These are phyloP conservation scores for Trichomonascaceae sp. DNA, from an alignment of 1,139 yeast species.

Conservation along the genomic window DNA sequence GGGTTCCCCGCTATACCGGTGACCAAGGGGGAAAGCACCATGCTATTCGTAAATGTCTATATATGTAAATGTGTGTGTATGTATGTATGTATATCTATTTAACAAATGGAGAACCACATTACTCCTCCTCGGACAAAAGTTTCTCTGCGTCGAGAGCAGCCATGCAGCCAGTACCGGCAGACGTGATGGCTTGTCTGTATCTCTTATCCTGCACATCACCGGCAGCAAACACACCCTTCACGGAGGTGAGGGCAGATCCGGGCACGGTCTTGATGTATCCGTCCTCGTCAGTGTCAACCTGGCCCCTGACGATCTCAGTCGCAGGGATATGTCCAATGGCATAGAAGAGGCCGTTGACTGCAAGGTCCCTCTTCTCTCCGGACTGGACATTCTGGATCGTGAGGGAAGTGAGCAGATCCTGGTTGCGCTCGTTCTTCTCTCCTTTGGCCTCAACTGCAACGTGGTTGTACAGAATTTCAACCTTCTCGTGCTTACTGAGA, in stretches of 20 bases:
- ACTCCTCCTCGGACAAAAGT: conserved; percentile 45
- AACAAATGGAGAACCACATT: no score
- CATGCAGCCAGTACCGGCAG: conserved; percentile 99
- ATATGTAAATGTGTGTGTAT: no score
- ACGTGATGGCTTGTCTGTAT: conserved; percentile 97
- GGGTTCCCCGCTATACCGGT: no score
- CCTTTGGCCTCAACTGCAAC: conserved; percentile 85
- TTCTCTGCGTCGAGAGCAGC: conserved; percentile 95
- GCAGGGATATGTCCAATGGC: conserved; percentile 99
- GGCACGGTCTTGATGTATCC: conserved; percentile 86
- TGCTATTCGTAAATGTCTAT: no score
- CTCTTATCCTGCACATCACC: conserved; percentile 97
- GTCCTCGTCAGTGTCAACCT: conserved; percentile 69
- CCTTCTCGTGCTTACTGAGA: conserved; percentile 67
- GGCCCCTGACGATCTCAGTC: conserved; percentile 62
- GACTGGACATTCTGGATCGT: conserved; percentile 55
- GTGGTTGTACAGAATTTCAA: conserved; percentile 81
- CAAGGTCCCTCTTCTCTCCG: conserved; percentile 51
- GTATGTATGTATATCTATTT: no score
- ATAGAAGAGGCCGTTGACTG: conserved; percentile 86
- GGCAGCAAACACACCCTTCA: conserved; percentile 91
- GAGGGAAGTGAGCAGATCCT: conserved; percentile 34
- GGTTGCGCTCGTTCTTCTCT: no score
- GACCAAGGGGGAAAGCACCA: no score
- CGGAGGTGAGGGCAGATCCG: conserved; percentile 78